Conservation (phyloP, 2,329 filamentous ascomycete species). For the Tolypocladium guangdongense region DNA sequence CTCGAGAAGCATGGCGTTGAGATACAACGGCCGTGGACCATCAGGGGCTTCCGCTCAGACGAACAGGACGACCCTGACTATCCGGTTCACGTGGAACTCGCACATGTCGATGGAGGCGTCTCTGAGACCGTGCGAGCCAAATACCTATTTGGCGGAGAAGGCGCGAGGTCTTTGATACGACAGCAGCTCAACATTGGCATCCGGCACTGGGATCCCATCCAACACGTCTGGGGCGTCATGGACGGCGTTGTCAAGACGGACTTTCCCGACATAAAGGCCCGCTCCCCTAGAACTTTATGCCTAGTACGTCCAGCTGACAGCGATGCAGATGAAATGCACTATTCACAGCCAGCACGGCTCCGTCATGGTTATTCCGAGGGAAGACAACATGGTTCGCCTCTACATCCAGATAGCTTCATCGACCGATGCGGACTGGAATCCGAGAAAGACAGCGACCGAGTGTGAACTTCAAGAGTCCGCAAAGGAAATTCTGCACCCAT, state of each 20-base stretch:
- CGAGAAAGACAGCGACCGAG: slow-evolving; percentile 51
- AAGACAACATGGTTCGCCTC: slow-evolving; percentile 56
- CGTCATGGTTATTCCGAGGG: slow-evolving; percentile 70
- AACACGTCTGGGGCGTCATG: slow-evolving; percentile 67
- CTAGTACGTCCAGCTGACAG: slow-evolving; percentile 29
- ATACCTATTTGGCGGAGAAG: slow-evolving; percentile 63
- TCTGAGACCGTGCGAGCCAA: slow-evolving; percentile 58
- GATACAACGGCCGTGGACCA: slow-evolving; percentile 55
- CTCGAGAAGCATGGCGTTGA: slow-evolving; percentile 48
- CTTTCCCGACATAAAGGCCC: slow-evolving; percentile 65
- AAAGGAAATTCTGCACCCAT: slow-evolving; percentile 54
- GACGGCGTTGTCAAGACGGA: slow-evolving; percentile 62
- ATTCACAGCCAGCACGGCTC: slow-evolving; percentile 66
- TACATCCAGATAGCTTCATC: slow-evolving; percentile 59
- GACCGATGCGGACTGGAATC: slow-evolving; percentile 49
- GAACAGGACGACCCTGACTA: slow-evolving; percentile 49
- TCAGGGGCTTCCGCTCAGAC: slow-evolving; percentile 49
- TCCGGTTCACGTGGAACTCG: slow-evolving; percentile 68
- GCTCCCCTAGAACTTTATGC: slow-evolving; percentile 3
- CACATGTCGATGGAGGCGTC: slow-evolving; percentile 62
- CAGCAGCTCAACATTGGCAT: slow-evolving; percentile 59
- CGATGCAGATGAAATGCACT: slow-evolving; percentile 54
- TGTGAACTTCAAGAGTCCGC: slow-evolving; percentile 54
- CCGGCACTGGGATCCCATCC: slow-evolving; percentile 57
- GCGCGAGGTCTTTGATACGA: slow-evolving; percentile 55